Conservation (phyloP, 768 basidiomycete genomes). For the Lentinus tigrinus region DNA sequence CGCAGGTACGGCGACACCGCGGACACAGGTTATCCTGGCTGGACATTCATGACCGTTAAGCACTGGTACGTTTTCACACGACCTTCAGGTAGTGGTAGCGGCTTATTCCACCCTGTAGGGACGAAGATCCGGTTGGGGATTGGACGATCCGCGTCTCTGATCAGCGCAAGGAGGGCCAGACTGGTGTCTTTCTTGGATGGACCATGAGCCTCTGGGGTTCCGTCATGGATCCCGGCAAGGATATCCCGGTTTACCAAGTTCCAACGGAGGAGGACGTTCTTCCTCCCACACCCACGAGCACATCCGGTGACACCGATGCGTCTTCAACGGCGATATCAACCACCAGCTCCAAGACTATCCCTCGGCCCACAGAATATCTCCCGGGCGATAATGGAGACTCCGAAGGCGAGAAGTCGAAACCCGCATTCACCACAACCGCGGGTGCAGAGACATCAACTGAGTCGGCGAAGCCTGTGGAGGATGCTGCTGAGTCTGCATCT, state of each 20-base stretch:
- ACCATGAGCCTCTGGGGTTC: conserved; percentile 92
- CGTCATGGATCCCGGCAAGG: conserved; percentile 64
- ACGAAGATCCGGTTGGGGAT: conserved; percentile 84
- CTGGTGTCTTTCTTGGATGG: conserved; percentile 83
- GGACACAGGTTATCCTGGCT: conserved; percentile 77
- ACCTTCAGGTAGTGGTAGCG: conserved; percentile 3
- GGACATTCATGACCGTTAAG: conserved; percentile 98
- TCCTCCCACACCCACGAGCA: conserved; percentile 42
- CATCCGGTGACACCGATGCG: not conserved
- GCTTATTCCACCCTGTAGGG: conserved; percentile 53
- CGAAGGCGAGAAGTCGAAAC: conserved; percentile 76
- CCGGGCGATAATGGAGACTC: conserved; percentile 84
- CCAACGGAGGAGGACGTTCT: conserved; percentile 45
- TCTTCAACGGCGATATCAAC: conserved; percentile 24
- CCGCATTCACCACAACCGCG: conserved; percentile 52
- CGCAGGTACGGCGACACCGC: conserved; percentile 65
- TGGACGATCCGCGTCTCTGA: conserved; percentile 92
- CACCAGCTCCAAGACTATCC: conserved; percentile 52
- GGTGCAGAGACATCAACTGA: conserved; percentile 7
- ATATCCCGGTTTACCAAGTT: conserved; percentile 59
- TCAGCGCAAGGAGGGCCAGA: conserved; percentile 55
- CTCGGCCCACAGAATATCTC: conserved; percentile 85
- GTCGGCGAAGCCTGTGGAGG: conserved; percentile 17
- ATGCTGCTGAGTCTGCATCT: conserved; percentile 21
- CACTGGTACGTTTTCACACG: conserved; percentile 70